A percentile compares a stretch with the other conserved stretches of the same genome.
phyloP scores from a whole-genome alignment of 1,284 basidiomycete species.

The Hymenochaete sp. region DNA sequence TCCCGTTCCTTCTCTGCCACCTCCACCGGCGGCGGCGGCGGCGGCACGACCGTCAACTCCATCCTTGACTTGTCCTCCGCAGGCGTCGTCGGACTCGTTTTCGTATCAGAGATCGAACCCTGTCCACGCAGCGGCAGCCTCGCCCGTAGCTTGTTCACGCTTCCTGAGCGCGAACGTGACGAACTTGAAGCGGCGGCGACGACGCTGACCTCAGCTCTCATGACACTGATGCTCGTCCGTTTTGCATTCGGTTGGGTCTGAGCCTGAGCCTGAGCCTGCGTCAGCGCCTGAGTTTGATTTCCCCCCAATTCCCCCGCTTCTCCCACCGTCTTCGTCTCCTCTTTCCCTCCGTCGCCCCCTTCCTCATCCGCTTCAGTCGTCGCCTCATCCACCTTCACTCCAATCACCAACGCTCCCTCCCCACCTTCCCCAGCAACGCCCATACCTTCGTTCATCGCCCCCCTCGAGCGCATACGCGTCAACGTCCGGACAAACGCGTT shows the following conservation, averaged over 20 bases:
- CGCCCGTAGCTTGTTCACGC: conserved; percentile 5
- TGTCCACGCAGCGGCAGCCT: background rate
- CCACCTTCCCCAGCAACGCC: background rate
- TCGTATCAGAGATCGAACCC: background rate
- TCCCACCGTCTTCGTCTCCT: background rate
- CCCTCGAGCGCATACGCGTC: conserved; percentile 9
- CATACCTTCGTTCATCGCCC: conserved; percentile 5
- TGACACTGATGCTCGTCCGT: conserved; percentile 4
- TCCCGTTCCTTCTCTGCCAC: background rate
- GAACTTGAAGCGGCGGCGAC: background rate
- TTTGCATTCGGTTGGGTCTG: too few relatives aligned
- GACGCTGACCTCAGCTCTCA: background rate
- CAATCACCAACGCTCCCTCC: conserved; percentile 9
- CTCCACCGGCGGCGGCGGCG: background rate
- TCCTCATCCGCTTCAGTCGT: conserved; percentile 2
- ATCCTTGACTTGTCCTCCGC: background rate
- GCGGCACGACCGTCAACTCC: background rate
- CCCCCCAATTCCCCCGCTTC: background rate
- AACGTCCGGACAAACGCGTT: conserved; percentile 6
- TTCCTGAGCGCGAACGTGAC: conserved; percentile 4
- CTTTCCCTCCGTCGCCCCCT: background rate
- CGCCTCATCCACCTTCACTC: conserved; percentile 11
- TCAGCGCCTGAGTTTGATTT: background rate
- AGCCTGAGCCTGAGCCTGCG: too few relatives aligned
- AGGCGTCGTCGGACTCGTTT: background rate